Evolutionary conservation across 2,329 filamentous ascomycete genomes (phyloP).

Genomic region (Cercospora janseana): DNA sequence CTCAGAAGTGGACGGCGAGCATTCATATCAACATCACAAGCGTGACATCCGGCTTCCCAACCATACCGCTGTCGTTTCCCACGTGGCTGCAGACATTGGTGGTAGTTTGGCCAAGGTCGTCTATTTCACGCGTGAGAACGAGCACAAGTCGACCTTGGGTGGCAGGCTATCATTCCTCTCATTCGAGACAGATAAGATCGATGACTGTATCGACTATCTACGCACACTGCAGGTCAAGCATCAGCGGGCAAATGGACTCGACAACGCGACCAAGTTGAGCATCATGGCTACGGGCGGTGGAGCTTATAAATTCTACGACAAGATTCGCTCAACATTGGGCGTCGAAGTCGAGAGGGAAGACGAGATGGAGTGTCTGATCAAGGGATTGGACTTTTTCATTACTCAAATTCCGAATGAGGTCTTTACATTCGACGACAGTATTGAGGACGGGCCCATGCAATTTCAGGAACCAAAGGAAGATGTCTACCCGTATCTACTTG

Average conservation of each 20-base stretch:
- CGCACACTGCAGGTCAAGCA: constrained; percentile 80
- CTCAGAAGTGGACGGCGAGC: constrained; percentile 42
- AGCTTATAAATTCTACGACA: constrained; percentile 95
- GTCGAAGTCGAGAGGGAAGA: constrained; percentile 90
- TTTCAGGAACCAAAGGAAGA: constrained; percentile 76
- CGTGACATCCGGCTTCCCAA: constrained; percentile 95
- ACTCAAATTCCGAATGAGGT: constrained; percentile 96
- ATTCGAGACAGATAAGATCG: constrained; percentile 93
- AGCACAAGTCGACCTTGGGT: constrained; percentile 61
- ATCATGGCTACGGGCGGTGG: constrained; percentile 96
- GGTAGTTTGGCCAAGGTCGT: constrained; percentile 94
- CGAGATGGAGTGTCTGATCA: constrained; percentile 96
- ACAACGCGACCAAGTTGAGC: constrained; percentile 60
- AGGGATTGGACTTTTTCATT: constrained; percentile 97
- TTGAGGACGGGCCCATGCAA: constrained; percentile 70
- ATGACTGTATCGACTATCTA: constrained; percentile 91
- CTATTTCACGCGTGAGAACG: constrained; percentile 82
- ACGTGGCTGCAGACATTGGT: constrained; percentile 97
- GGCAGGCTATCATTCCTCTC: constrained; percentile 92
- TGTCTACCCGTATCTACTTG: constrained; percentile 93
- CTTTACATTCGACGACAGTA: constrained; percentile 86
- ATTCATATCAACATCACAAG: constrained; percentile 67
- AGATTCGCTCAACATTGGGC: constrained; percentile 75
- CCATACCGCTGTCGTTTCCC: constrained; percentile 91
- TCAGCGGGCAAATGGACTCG: constrained; percentile 56